These are phyloP conservation scores for Biscogniauxia marginata DNA, from an alignment of 2,329 filamentous ascomycete genomes.

Conservation along the genomic window DNA sequence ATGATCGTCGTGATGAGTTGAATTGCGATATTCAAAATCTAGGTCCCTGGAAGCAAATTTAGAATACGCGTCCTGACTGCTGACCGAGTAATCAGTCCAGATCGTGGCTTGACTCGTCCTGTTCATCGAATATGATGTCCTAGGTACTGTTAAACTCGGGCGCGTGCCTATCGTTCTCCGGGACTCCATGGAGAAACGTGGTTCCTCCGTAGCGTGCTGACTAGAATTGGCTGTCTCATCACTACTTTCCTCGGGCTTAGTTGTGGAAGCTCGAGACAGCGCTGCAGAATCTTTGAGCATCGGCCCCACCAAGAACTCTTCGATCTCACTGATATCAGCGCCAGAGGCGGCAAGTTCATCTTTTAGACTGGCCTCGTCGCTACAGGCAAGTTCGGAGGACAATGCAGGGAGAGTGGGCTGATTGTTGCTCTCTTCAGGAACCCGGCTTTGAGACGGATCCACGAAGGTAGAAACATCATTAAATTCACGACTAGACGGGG, in stretches of 20 bases:
- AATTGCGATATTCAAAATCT: slow-evolving; percentile 23
- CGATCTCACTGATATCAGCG: slow-evolving; percentile 29
- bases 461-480: slow-evolving; percentile 4
- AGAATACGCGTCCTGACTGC: slow-evolving; percentile 46
- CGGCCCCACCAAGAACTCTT: slow-evolving; percentile 32
- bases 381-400: slow-evolving; percentile 10
- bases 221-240: slow-evolving; percentile 9
- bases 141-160: slow-evolving; percentile 48
- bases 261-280: slow-evolving; percentile 15
- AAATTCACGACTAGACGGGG: slow-evolving; percentile 12
- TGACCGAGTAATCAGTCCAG: slow-evolving; percentile 62
- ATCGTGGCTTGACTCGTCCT: slow-evolving; percentile 54
- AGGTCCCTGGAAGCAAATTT: slow-evolving; percentile 29
- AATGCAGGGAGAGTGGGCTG: slow-evolving; percentile 10
- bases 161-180: slow-evolving; percentile 37
- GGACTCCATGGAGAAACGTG: slow-evolving; percentile 29
- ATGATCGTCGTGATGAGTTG: slow-evolving; percentile 25
- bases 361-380: slow-evolving; percentile 10
- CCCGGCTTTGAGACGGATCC: slow-evolving; percentile 3
- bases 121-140: slow-evolving; percentile 42
- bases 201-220: slow-evolving; percentile 22
- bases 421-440: slow-evolving; percentile 6
- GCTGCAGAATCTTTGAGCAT: slow-evolving; percentile 24
- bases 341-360: slow-evolving; percentile 23
- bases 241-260: slow-evolving; percentile 10